These are phyloP conservation scores for Fusarium buharicum DNA, from an alignment of 2,329 filamentous ascomycete genomes.

Conservation along the genomic window DNA sequence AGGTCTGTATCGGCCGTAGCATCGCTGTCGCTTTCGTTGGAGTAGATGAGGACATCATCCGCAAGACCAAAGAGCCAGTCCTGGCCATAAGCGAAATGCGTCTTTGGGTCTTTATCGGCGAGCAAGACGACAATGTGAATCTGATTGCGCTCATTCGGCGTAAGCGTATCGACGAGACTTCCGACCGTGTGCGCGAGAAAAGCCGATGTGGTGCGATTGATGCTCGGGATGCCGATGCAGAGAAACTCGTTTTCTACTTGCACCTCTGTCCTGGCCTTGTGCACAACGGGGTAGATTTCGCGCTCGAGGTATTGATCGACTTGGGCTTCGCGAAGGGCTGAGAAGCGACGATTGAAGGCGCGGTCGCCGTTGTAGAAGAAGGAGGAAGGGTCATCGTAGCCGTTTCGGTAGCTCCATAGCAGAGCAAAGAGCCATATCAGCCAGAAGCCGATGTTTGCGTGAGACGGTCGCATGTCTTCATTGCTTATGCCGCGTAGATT, in stretches of 20 bases:
- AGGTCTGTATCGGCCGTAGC: conserved; percentile 7
- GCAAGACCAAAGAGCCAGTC: conserved; percentile 48
- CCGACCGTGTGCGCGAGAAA: conserved; percentile 48
- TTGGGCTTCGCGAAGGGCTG: conserved; percentile 41
- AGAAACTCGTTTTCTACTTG: conserved; percentile 33
- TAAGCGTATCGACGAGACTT: conserved; percentile 48
- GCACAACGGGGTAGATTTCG: conserved; percentile 27
- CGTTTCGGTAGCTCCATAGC: conserved; percentile 46
- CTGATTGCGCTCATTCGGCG: conserved; percentile 45
- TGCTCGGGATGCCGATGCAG: conserved; percentile 51
- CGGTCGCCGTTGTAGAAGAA: conserved; percentile 47
- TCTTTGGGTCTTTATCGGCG: conserved; percentile 48
- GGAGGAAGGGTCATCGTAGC: conserved; percentile 51
- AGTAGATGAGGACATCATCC: conserved; percentile 51
- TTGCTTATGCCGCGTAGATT: conserved; percentile 5
- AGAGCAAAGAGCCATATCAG: conserved; percentile 45
- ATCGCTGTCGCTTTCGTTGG: background rate
- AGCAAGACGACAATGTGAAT: conserved; percentile 51
- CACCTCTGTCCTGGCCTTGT: conserved; percentile 15
- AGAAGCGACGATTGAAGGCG: conserved; percentile 47
- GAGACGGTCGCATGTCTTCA: conserved; percentile 44
- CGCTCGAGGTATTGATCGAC: conserved; percentile 40
- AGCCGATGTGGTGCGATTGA: conserved; percentile 47
- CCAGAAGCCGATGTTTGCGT: conserved; percentile 49
- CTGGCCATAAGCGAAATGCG: conserved; percentile 48